These are phyloP conservation scores for Coccomyxa sp. DNA, from an alignment of 139 green algal species.

Conservation along the genomic window DNA sequence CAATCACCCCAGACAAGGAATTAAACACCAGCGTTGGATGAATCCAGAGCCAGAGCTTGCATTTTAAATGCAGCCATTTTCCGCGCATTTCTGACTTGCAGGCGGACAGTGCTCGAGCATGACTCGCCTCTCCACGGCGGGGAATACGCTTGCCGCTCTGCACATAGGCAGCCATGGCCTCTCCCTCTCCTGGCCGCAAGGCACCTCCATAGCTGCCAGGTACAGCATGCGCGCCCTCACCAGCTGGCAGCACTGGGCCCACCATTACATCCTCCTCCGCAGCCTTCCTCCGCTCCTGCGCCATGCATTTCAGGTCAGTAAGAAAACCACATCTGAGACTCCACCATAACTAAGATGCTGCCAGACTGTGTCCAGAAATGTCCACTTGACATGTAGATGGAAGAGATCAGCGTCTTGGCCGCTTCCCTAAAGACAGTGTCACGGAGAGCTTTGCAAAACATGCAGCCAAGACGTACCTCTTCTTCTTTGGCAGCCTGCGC, in stretches of 20 bases:
- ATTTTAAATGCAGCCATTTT: no score
- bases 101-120: no score
- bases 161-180: constrained; percentile 89
- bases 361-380: neutral
- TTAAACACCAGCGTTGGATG: no score
- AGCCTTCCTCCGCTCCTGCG: neutral
- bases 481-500: constrained; percentile 30
- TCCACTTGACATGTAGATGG: neutral
- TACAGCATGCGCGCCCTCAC: neutral
- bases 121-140: constrained; percentile 71
- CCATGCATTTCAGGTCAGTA: neutral
- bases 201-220: constrained; percentile 52
- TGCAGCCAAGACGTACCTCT: neutral
- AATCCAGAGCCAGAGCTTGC: no score
- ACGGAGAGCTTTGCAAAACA: neutral
- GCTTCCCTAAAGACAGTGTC: neutral
- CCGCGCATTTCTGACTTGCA: no score
- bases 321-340: constrained; percentile 13
- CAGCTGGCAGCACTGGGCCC: constrained; percentile 49
- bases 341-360: no score
- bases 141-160: constrained; percentile 92
- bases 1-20: neutral
- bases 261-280: constrained; percentile 49
- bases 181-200: constrained; percentile 64
- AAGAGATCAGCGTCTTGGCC: neutral